Conservation (phyloP, 352 stramenopile genomes). For the Globisporangium paddicum region DNA sequence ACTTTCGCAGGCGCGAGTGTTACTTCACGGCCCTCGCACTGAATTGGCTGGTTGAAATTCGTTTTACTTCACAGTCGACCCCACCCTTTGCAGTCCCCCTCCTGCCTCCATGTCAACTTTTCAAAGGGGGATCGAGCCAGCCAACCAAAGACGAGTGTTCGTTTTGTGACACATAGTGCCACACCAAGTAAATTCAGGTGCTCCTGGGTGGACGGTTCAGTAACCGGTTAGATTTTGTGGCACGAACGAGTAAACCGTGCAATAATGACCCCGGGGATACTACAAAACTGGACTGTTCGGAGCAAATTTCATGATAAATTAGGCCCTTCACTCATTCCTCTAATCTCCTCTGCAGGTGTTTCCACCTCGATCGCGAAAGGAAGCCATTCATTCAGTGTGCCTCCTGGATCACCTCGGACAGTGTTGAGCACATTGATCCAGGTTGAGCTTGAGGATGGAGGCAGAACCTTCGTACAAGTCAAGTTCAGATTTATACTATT, state of each 20-base stretch:
- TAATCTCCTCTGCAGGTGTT: too few species aligned
- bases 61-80: slow-evolving; percentile 36
- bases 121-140: slow-evolving; percentile 3
- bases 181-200: background rate
- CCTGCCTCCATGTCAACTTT: background rate
- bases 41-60: slow-evolving; percentile 83
- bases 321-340: too few species aligned
- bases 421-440: background rate
- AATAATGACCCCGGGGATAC: background rate
- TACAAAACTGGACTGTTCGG: background rate
- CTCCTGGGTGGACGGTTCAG: background rate
- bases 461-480: background rate
- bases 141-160: slow-evolving; percentile 5
- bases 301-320: too few species aligned
- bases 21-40: slow-evolving; percentile 44
- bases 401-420: background rate
- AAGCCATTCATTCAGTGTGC: too few species aligned
- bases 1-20: slow-evolving; percentile 12
- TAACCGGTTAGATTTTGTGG: background rate
- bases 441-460: background rate
- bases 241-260: background rate
- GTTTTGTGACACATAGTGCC: background rate
- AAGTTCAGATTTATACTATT: too few species aligned
- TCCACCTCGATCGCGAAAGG: too few species aligned
- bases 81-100: slow-evolving; percentile 3